Evolutionary conservation across 1,139 yeast genomes (phyloP).

Genomic region (Oligophagozyma castellii): DNA sequence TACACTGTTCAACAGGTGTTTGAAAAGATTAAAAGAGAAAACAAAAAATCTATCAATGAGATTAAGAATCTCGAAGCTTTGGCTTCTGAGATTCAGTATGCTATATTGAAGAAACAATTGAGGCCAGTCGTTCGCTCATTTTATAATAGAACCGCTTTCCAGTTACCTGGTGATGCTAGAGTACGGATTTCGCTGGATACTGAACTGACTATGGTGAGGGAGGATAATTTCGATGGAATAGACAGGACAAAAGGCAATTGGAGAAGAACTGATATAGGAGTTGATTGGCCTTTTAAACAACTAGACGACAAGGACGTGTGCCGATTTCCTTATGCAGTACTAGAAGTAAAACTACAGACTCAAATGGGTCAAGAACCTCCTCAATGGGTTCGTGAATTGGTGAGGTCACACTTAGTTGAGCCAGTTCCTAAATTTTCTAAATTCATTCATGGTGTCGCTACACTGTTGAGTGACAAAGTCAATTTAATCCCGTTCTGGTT

Average conservation of each 20-base stretch:
- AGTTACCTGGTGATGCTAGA: constrained; percentile 96
- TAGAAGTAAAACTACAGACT: constrained; percentile 93
- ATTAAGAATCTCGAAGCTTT: constrained; percentile 84
- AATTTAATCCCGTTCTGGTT: constrained; percentile 88
- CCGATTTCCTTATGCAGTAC: constrained; percentile 91
- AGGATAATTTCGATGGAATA: constrained; percentile 86
- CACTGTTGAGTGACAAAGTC: constrained; percentile 70
- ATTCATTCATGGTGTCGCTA: constrained; percentile 91
- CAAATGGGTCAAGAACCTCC: constrained; percentile 99
- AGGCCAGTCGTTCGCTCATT: constrained; percentile 94
- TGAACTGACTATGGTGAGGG: constrained; percentile 89
- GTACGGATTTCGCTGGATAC: constrained; percentile 96
- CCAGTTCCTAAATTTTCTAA: constrained; percentile 97
- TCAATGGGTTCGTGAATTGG: constrained; percentile 87
- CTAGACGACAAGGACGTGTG: constrained; percentile 74
- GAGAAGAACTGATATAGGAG: constrained; percentile 98
- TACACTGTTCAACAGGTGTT: constrained; percentile 82
- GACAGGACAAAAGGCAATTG: constrained; percentile 88
- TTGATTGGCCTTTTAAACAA: constrained; percentile 87
- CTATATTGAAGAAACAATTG: constrained; percentile 66
- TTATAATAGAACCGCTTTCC: constrained; percentile 96
- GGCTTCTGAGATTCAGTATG: constrained; percentile 86
- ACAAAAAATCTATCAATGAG: constrained; percentile 74
- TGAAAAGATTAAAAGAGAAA: constrained; percentile 85
- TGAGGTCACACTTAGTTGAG: constrained; percentile 84